Evolutionary conservation across 2,329 filamentous ascomycete genomes (phyloP), one percentile per base, ranked within the genome.

Genomic region (Fusarium neocosmosporiellum): DNA sequence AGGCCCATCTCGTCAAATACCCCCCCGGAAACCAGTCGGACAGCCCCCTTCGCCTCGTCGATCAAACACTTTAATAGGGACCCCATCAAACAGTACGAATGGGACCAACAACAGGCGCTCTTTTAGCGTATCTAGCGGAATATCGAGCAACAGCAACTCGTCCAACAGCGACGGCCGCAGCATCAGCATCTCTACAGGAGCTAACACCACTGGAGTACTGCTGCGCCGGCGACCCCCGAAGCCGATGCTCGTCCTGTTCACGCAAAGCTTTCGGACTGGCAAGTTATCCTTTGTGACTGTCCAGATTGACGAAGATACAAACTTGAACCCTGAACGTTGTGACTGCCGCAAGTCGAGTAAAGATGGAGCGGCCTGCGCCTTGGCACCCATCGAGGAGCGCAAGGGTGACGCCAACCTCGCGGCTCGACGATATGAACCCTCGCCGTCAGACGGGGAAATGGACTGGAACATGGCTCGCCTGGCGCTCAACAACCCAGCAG

Each of bases 171-270:
- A 77, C 41, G 67, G 65, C 20, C 70, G 66, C 9, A 80, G 76
- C 14, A 74, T 73, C 3, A 72, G 72, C 27, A 71, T 78, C 37
- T 75, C 77, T 18, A 78, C 72, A 2, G 77, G 77, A 3, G 71
- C 75, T 11, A 73, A 76, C 14, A 74, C 75, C 6, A 79, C 78
- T 1, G 81, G 79, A 16, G 48, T 53, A 3, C 72, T 76, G 9
- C 65, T 82, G 6, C 79, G 81, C 39, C 74, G 71, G 24, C 72
- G 74, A 10, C 81, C 81, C 2, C 64, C 75, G 16, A 81, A 80
- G 39, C 81, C 81, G 2, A 77, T 81, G 77, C 75, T 82, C 7
- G 80, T 82, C 2, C 62, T 83, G 8, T 83, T 81, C 55, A 81
- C 80, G 0, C 75, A 77, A 31, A 75, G 70, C 53, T 43, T 60